phyloP scores from a whole-genome alignment of 1,139 yeast genomes.

The Chernovozyma aurita region DNA sequence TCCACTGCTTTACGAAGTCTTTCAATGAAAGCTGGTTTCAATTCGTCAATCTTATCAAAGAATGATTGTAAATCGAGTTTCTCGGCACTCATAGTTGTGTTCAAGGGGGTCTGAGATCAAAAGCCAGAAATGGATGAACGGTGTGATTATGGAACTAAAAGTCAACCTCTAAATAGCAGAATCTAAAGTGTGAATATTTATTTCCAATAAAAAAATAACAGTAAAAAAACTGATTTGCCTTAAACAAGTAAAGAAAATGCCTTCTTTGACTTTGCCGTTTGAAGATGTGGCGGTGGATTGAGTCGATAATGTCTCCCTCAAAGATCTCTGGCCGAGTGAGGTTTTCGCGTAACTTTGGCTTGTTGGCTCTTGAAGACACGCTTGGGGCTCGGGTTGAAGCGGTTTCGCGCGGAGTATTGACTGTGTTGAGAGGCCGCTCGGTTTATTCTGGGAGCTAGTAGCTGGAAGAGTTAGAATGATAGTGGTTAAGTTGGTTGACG shows the following conservation, averaged over 20 bases:
- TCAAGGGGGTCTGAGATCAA: no score
- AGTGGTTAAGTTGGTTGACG: neutral
- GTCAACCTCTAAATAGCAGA: no score
- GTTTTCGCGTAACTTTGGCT: neutral
- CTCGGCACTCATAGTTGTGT: conserved; percentile 2
- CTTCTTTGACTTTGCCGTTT: neutral
- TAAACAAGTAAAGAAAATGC: neutral
- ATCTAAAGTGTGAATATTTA: no score
- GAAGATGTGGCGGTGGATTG: neutral
- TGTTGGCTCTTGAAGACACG: neutral
- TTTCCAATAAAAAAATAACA: no score
- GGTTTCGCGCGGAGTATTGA: neutral
- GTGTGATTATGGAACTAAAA: no score
- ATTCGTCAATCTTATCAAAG: conserved; percentile 62
- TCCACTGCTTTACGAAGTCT: conserved; percentile 78
- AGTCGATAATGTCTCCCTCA: neutral
- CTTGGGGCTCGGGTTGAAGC: neutral
- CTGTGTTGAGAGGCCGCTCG: neutral
- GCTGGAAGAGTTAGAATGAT: neutral
- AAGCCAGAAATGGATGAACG: no score
- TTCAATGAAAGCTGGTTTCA: conserved; percentile 63
- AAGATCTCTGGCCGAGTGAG: neutral
- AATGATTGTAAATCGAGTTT: conserved; percentile 38
- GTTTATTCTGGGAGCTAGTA: no score
- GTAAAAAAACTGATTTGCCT: no score